A percentile compares a stretch with the other conserved stretches of the same genome.
These are phyloP conservation scores for Smallanthus sonchifolius DNA, from an alignment of 129 eudicot species.

Conservation along the genomic window DNA sequence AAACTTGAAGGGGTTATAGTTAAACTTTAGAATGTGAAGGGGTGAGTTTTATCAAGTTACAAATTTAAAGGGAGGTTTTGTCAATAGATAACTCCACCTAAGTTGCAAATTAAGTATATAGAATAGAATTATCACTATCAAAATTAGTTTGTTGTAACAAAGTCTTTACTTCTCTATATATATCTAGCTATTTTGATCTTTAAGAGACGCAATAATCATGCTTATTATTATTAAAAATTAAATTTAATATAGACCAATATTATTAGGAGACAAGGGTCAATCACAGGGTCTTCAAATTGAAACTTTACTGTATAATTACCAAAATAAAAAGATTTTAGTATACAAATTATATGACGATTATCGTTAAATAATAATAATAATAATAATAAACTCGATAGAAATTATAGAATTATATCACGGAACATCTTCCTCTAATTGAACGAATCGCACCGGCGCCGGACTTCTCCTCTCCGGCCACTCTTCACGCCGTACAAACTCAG, in stretches of 20 bases:
- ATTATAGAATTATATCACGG: background rate
- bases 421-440: constrained; percentile 27
- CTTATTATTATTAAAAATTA: too few species aligned
- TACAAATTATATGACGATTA: constrained; percentile 22
- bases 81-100: too few species aligned
- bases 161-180: too few species aligned
- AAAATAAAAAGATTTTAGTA: constrained; percentile 5
- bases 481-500: constrained; percentile 59
- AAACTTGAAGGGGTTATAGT: too few species aligned
- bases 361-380: background rate
- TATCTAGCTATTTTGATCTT: too few species aligned
- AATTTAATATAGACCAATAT: background rate
- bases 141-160: too few species aligned
- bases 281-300: background rate
- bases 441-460: constrained; percentile 82
- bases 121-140: too few species aligned
- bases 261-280: background rate
- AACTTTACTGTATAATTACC: background rate
- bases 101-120: too few species aligned
- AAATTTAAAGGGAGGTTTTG: too few species aligned
- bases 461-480: constrained; percentile 56
- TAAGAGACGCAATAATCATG: too few species aligned
- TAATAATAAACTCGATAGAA: constrained; percentile 14
- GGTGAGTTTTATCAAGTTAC: too few species aligned
- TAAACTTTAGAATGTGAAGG: too few species aligned